Evolutionary conservation across 208 protist species (phyloP), one percentile per base, ranked within the genome.

Genomic region (Wallacemonas collosoma): DNA sequence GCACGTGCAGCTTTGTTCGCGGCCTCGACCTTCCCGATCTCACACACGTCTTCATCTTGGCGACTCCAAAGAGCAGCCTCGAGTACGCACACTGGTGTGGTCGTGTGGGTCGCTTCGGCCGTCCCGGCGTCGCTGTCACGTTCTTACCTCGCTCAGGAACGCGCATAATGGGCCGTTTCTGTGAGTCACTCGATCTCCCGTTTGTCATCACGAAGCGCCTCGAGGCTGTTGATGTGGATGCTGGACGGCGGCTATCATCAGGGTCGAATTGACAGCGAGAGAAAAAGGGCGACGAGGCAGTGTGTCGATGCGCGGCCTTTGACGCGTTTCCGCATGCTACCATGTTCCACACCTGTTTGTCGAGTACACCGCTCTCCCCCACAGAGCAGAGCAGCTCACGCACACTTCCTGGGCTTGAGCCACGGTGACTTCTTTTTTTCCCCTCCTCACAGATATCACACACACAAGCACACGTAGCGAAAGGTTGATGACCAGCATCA

Each of bases 81-180:
- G 92, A 96, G 77, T 94, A 93, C 71, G 86, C 85, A 47, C 92
- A 96, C 68, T 96, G 89, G 87, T 92, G 87, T 47, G 92, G 92
- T 2, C 89, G 92, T 9, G 92, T 96, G 1, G 92, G 92, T 35
- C 86, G 92, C 67, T 80, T 96, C 57, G 92, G 89, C 2, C 60
- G 43, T 9, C 48, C 47, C 11, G 92, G 92, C 9, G 80, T 89
- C 1, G 82, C 89, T 8, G 65, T 92, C 54, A 88, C 83, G 15
- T 71, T 96, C 38, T 75, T 94, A 72, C 74, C 80, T 35, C 87
- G 88, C 50, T 62, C 63, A 50, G 85, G 73, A 2, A 81, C 83
- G 47, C 88, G 91, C 41, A 63, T 64, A 41, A 80, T 93, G 74
- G 79, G 81, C 39, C 71, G 67, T 11, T 94, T 90, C 71, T 96